Conservation (phyloP, 2,329 filamentous ascomycete species). For the Aspergillus brasiliensis region DNA sequence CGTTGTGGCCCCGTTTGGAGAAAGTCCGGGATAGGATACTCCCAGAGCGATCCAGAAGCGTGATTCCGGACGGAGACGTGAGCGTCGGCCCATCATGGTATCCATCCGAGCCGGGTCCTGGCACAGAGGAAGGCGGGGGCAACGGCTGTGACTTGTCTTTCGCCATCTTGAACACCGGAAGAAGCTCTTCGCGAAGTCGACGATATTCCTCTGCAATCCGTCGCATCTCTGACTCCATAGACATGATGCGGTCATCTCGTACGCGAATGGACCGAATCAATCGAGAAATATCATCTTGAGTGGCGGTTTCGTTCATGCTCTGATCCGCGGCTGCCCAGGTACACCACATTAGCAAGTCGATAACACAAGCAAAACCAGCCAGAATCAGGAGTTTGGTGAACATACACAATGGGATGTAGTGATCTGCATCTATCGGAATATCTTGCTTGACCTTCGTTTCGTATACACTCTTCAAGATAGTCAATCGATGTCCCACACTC, state of each 20-base stretch:
- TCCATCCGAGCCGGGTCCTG: conserved; percentile 23
- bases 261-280: conserved; percentile 86
- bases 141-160: conserved; percentile 92
- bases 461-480: conserved; percentile 93
- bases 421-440: conserved; percentile 84
- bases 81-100: conserved; percentile 44
- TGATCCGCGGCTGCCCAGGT: conserved; percentile 74
- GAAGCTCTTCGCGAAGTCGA: conserved; percentile 83
- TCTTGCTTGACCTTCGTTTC: conserved; percentile 95
- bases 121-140: conserved; percentile 55
- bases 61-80: conserved; percentile 33
- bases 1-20: conserved; percentile 70
- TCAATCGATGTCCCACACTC: conserved; percentile 91
- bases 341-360: conserved; percentile 24
- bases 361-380: background rate
- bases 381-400: conserved; percentile 22
- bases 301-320: conserved; percentile 83
- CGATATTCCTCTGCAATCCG: conserved; percentile 86
- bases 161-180: conserved; percentile 84
- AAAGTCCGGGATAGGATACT: conserved; percentile 69
- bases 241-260: conserved; percentile 84
- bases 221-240: conserved; percentile 80
- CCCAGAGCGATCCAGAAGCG: conserved; percentile 45
- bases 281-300: conserved; percentile 88
- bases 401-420: conserved; percentile 91